Evolutionary conservation across 768 basidiomycete genomes (phyloP), one percentile per base, ranked within the genome.

Genomic region (Boletus rubescentipes): DNA sequence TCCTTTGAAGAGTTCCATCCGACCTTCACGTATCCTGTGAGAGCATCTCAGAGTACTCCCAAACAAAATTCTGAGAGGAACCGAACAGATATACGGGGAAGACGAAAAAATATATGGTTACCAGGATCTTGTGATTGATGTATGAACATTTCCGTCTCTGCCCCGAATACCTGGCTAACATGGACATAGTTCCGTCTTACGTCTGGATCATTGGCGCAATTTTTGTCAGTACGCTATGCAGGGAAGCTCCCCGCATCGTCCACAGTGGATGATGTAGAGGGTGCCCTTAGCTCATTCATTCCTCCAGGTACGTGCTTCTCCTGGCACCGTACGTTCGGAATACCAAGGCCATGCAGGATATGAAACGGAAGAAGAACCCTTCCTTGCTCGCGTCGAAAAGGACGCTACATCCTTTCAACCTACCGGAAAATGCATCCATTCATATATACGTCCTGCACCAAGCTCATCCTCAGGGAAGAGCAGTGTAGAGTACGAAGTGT

Each of bases 91-190:
- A 64, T 98, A 86, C 66, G 96, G 96, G 48, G 93, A 98, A 63
- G 90, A 96, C 49, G 94, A 99, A 74, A 94, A 87, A 74, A 87
- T 98, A 51, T 98, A 96, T 68, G 96, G 96, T 2, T 98, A 97
- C 73, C 80, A 84, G 57, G 87, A 87, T 64, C 78, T 99, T 32
- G 68, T 79, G 26, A 87, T 98, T 61, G 84, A 96, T 67, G 94
- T 97, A 66, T 57, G 85, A 72, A 43, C 14, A 16, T 35, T 35
- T 41, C 14, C 12, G n/a, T 46, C 34, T 29, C 16, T 46, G 29
- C 46, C 26, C 50, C 38, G 8, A 46, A 31, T 32, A 21, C 10
- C 5, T 39, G 12, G 36, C 47, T 61, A 26, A 62, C 46, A 48
- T 40, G 42, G 6, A 4, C 41, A 36, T 39, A 97, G 93, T 74